These are phyloP conservation scores for Dactylonectria macrodidyma DNA, from an alignment of 2,329 filamentous ascomycete genomes.

Conservation along the genomic window DNA sequence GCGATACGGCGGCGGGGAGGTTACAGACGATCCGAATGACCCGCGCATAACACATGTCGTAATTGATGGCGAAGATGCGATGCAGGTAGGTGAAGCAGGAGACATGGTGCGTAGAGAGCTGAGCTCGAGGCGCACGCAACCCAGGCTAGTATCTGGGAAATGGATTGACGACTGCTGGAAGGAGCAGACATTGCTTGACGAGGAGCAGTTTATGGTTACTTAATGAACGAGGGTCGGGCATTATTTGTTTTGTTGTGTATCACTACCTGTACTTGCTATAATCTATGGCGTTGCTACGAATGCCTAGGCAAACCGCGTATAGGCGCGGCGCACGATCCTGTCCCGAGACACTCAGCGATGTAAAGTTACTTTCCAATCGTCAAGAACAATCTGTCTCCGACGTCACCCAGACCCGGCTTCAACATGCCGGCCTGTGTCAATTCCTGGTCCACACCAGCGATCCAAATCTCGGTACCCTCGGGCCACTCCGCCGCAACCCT, in stretches of 20 bases:
- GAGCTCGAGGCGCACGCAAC: conserved; percentile 66
- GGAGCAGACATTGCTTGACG: conserved; percentile 84
- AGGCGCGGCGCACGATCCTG: conserved; percentile 13
- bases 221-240: conserved; percentile 34
- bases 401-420: conserved; percentile 89
- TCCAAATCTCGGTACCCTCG: conserved; percentile 83
- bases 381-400: conserved; percentile 91
- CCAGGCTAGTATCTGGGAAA: conserved; percentile 76
- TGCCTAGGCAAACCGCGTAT: conserved; percentile 25
- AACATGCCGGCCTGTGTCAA: conserved; percentile 90
- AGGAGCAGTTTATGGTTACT: conserved; percentile 71
- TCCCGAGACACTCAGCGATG: conserved; percentile 9
- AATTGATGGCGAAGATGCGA: conserved; percentile 59
- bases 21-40: conserved; percentile 67
- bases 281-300: conserved; percentile 19
- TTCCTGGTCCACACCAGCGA: conserved; percentile 83
- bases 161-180: conserved; percentile 90
- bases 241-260: conserved; percentile 36
- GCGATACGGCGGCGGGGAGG: conserved; percentile 77
- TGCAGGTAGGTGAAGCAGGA: conserved; percentile 54
- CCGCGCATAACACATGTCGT: conserved; percentile 80
- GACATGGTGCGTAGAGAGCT: conserved; percentile 62
- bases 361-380: conserved; percentile 83
- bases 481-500: conserved; percentile 84
- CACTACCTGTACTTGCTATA: conserved; percentile 35